These are phyloP conservation scores for Trametes hirsuta DNA, from an alignment of 1,284 basidiomycete species.

Conservation along the genomic window DNA sequence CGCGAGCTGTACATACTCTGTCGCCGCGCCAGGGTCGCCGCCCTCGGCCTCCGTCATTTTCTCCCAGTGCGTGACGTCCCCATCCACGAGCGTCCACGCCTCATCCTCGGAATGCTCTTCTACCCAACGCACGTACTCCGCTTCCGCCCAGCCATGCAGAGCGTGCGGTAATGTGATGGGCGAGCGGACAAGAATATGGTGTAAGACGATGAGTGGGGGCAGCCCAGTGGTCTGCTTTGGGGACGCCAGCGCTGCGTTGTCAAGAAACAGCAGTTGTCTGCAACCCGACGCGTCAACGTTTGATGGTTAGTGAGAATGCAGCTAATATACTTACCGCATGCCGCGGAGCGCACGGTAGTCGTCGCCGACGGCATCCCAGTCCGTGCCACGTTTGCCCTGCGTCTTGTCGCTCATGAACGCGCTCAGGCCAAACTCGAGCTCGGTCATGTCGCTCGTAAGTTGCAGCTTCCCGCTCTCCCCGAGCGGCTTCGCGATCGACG, in stretches of 20 bases:
- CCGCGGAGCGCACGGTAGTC: slow-evolving; percentile 82
- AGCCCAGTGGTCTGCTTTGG: slow-evolving; percentile 71
- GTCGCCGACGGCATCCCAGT: slow-evolving; percentile 73
- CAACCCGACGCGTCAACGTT: slow-evolving; percentile 6
- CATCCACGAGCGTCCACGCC: slow-evolving; percentile 71
- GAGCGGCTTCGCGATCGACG: slow-evolving; percentile 85
- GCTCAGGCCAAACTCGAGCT: slow-evolving; percentile 88
- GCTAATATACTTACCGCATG: slow-evolving; percentile 63
- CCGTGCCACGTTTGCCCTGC: slow-evolving; percentile 61
- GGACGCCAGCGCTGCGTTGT: slow-evolving; percentile 69
- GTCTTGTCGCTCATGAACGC: slow-evolving; percentile 70
- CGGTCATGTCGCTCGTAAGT: slow-evolving; percentile 93
- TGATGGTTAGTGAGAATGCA: neutral
- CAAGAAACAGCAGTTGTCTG: slow-evolving; percentile 87
- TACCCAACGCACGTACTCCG: slow-evolving; percentile 90
- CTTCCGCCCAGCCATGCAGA: slow-evolving; percentile 89
- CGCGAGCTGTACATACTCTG: slow-evolving; percentile 68
- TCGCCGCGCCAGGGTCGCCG: slow-evolving; percentile 44
- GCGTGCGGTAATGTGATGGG: slow-evolving; percentile 84
- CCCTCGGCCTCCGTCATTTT: slow-evolving; percentile 60
- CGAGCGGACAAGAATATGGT: slow-evolving; percentile 91
- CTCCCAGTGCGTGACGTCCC: slow-evolving; percentile 75
- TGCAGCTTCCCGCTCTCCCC: slow-evolving; percentile 91
- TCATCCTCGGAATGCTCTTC: slow-evolving; percentile 78
- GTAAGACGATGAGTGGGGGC: slow-evolving; percentile 82